Percentiles rank a stretch among this genome's conserved stretches.
These are phyloP conservation scores for Fusarium staphyleae DNA, from an alignment of 2,329 filamentous ascomycete species.

Conservation along the genomic window DNA sequence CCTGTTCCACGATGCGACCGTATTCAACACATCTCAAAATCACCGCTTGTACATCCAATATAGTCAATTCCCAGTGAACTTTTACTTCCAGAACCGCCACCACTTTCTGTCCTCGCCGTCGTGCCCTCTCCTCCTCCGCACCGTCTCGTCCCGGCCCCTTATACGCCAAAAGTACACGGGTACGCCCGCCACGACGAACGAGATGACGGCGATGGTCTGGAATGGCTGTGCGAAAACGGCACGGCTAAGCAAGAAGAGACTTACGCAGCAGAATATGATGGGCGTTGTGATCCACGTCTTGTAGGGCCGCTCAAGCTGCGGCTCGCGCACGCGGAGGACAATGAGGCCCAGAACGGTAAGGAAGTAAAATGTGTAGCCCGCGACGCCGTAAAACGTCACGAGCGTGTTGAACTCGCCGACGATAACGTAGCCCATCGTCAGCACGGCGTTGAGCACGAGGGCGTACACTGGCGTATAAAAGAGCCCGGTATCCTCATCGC, in stretches of 20 bases:
- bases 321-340: slow-evolving; percentile 85
- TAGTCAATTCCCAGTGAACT: background rate
- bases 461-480: slow-evolving; percentile 96
- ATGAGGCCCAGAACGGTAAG: slow-evolving; percentile 93
- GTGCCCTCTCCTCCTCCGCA: slow-evolving; percentile 49
- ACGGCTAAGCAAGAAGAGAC: slow-evolving; percentile 85
- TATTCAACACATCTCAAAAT: background rate
- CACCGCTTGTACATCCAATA: no score
- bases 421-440: slow-evolving; percentile 80
- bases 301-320: slow-evolving; percentile 87
- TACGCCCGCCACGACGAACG: slow-evolving; percentile 82
- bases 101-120: slow-evolving; percentile 49
- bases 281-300: slow-evolving; percentile 96
- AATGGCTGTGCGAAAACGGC: slow-evolving; percentile 90
- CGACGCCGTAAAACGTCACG: slow-evolving; percentile 96
- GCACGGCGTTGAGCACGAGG: slow-evolving; percentile 77
- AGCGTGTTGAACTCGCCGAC: slow-evolving; percentile 92
- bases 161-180: slow-evolving; percentile 91
- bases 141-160: slow-evolving; percentile 64
- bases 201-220: slow-evolving; percentile 86
- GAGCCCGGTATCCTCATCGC: slow-evolving; percentile 79
- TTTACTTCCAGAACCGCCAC: slow-evolving; percentile 68
- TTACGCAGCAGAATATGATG: slow-evolving; percentile 98
- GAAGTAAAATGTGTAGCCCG: slow-evolving; percentile 97
- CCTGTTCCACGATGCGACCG: slow-evolving; percentile 9